These are phyloP conservation scores for Desmodesmus armatus DNA, from an alignment of 139 green algal genomes.

Conservation along the genomic window DNA sequence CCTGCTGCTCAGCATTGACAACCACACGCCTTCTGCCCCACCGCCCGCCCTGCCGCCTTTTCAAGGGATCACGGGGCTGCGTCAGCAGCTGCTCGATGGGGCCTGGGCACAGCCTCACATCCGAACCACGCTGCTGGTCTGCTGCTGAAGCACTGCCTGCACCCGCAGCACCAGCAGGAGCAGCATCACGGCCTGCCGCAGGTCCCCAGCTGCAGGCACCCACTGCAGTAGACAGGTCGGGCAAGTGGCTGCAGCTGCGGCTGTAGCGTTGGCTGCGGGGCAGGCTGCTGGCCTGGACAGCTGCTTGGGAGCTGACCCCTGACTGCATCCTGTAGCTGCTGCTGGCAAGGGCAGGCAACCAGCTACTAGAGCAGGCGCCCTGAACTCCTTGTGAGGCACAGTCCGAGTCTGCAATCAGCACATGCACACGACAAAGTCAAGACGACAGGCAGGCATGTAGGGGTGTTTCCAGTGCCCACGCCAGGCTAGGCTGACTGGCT, in stretches of 20 bases:
- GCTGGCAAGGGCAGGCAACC: neutral
- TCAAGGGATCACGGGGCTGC: neutral
- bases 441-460: too few relatives aligned
- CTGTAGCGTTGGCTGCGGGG: neutral
- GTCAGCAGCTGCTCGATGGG: neutral
- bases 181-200: neutral
- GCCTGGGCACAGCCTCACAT: neutral
- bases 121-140: neutral
- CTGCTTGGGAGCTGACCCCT: neutral
- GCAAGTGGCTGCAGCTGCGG: neutral
- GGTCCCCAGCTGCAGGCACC: neutral
- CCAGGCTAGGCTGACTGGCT: too few relatives aligned
- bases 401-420: too few relatives aligned
- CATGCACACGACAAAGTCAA: too few relatives aligned
- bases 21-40: conserved; percentile 5
- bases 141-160: neutral
- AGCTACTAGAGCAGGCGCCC: neutral
- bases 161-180: neutral
- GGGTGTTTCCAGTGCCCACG: too few relatives aligned
- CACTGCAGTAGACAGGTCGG: neutral
- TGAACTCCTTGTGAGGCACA: too few relatives aligned
- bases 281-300: neutral
- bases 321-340: neutral
- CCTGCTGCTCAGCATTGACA: too few relatives aligned
- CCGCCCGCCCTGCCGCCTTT: neutral